Evolutionary conservation across 495 filamentous ascomycete species (phyloP), one percentile per base, ranked within the genome.

Genomic region (Haplographium delicatum): DNA sequence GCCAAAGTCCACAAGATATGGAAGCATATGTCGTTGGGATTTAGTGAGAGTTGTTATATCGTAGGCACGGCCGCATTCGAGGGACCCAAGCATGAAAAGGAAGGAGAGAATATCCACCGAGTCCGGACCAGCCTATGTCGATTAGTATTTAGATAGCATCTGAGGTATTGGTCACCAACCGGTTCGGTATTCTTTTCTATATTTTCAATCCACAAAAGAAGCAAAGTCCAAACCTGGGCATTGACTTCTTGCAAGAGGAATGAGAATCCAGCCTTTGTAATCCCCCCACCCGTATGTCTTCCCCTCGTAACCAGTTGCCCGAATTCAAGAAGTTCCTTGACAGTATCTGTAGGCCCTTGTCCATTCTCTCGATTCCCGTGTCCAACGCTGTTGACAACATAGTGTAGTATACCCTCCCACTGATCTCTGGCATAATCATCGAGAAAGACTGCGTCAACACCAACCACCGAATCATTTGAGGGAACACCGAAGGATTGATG

Each of bases 401-500:
- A 98, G 64, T 95, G 90, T 26, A 97, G 68, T 8, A 98, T 94
- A 6, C 88, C 84, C 64, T 98, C 94, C 88, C 94, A 98, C 61
- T 96, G 91, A 53, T 74, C 78, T 40, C 85, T 76, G 11, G 91
- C 91, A 67, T 90, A 96, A 23, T 80, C 72, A 55, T 98, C 94
- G n/a, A 98, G 74, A 59, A 82, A 85, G 18, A 71, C 57, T 4
- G 89, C 66, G 18, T 81, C 74, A 22, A 93, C 74, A 27, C 71
- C 67, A 13, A 80, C 72, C 25, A 79, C 72, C 1, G 80, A 67
- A n/a, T 75, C 63, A 20, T 73, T 72, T 25, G 83, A 86, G 10
- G 88, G 85, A 4, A 96, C 86, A 40, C 93, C 93, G 54, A 97
- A 98, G 2, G 88, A 94, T 43, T 85, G 79, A 51, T 95, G 85